Conservation (phyloP, 2,329 filamentous ascomycete species). For the Hypoxylon sp. region DNA sequence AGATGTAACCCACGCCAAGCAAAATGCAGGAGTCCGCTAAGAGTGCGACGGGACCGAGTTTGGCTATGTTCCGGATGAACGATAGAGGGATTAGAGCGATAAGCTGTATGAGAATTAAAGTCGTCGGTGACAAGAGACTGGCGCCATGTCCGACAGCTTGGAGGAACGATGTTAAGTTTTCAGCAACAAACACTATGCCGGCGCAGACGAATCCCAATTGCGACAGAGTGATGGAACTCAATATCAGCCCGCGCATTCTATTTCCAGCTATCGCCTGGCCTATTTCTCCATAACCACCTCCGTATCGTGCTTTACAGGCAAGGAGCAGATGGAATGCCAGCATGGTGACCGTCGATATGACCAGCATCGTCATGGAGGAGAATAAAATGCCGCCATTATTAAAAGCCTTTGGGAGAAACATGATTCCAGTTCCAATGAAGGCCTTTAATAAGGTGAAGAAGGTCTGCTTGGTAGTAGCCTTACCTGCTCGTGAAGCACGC, state of each 20-base stretch:
- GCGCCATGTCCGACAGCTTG: slow-evolving; percentile 70
- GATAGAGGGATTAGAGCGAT: slow-evolving; percentile 75
- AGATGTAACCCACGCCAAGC: slow-evolving; percentile 80
- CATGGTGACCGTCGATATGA: slow-evolving; percentile 76
- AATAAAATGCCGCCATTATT: slow-evolving; percentile 84
- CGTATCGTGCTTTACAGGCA: slow-evolving; percentile 73
- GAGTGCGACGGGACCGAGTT: slow-evolving; percentile 77
- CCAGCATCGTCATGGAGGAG: slow-evolving; percentile 77
- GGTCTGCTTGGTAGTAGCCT: slow-evolving; percentile 78
- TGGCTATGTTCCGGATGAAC: slow-evolving; percentile 81
- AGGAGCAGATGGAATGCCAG: slow-evolving; percentile 81
- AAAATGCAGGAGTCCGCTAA: slow-evolving; percentile 81
- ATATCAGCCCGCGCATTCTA: slow-evolving; percentile 75
- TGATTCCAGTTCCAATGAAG: slow-evolving; percentile 85
- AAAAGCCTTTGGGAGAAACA: slow-evolving; percentile 84
- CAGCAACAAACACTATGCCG: slow-evolving; percentile 82
- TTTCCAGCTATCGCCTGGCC: slow-evolving; percentile 76
- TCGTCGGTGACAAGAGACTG: slow-evolving; percentile 67
- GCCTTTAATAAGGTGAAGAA: slow-evolving; percentile 86
- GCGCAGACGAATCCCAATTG: slow-evolving; percentile 85
- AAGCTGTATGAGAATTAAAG: slow-evolving; percentile 77
- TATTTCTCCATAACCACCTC: slow-evolving; percentile 82
- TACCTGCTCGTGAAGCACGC: slow-evolving; percentile 65
- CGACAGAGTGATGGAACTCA: slow-evolving; percentile 79
- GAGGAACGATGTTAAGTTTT: slow-evolving; percentile 79